These are phyloP conservation scores for Fusarium ambrosium DNA, from an alignment of 2,329 filamentous ascomycete species.

Conservation along the genomic window DNA sequence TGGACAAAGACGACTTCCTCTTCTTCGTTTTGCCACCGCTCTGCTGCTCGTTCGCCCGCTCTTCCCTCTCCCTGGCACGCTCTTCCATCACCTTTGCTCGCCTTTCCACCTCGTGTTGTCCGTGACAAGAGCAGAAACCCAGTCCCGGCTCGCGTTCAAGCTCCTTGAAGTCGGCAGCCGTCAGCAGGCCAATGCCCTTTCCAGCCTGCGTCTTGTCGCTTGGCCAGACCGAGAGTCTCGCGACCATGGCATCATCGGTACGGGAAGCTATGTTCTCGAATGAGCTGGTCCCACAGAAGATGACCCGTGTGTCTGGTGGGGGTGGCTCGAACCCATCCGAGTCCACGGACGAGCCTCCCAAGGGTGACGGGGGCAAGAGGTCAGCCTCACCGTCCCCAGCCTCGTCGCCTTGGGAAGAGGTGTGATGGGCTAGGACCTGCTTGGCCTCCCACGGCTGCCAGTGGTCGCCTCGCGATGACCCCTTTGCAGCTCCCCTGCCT, in stretches of 20 bases:
- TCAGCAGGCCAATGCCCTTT: too few relatives aligned
- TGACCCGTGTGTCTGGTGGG: not conserved
- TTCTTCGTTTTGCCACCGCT: not conserved
- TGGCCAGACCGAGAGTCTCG: too few relatives aligned
- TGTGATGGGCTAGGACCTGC: not conserved
- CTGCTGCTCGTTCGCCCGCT: not conserved
- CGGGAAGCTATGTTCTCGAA: too few relatives aligned
- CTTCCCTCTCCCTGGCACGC: not conserved
- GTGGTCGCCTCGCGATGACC: too few relatives aligned
- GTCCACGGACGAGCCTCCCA: not conserved
- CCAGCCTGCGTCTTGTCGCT: too few relatives aligned
- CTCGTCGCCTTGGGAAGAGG: not conserved
- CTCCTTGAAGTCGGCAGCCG: too few relatives aligned
- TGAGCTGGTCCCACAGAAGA: too few relatives aligned
- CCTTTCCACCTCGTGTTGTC: not conserved
- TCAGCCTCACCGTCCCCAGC: not conserved
- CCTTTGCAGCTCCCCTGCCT: too few relatives aligned
- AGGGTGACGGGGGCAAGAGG: not conserved
- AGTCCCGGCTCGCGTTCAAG: too few relatives aligned
- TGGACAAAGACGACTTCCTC: not conserved
- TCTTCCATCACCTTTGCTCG: not conserved
- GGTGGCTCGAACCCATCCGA: not conserved
- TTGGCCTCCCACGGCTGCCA: not conserved
- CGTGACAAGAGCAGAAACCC: too few relatives aligned
- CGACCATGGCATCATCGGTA: too few relatives aligned